phyloP scores from a whole-genome alignment of 2,329 filamentous ascomycete genomes.

The Colletotrichum siamense region DNA sequence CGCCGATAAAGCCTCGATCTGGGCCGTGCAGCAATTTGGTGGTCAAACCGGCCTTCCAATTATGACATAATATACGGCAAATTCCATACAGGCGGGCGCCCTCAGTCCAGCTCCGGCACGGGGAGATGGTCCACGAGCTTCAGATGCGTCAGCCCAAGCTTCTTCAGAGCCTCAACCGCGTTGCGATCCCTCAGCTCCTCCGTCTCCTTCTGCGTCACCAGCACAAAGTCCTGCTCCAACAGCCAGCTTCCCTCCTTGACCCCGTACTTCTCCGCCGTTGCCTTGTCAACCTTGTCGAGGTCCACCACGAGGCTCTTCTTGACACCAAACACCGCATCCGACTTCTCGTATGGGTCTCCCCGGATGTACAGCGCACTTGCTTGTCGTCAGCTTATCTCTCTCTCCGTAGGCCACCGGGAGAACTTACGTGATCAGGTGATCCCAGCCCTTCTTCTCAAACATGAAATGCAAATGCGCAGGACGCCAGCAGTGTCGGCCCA shows the following conservation, averaged over 20 bases:
- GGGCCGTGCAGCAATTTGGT: background rate
- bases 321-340: slow-evolving; percentile 86
- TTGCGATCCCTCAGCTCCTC: slow-evolving; percentile 66
- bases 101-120: slow-evolving; percentile 66
- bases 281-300: slow-evolving; percentile 53
- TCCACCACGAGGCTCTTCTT: slow-evolving; percentile 81
- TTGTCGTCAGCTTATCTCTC: background rate
- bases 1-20: background rate
- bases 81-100: background rate
- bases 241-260: slow-evolving; percentile 69
- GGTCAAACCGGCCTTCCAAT: background rate
- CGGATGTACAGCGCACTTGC: slow-evolving; percentile 76
- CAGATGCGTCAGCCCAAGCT: slow-evolving; percentile 67
- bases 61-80: background rate
- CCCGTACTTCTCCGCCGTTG: slow-evolving; percentile 64
- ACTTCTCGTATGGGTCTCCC: slow-evolving; percentile 81
- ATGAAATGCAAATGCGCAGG: slow-evolving; percentile 88
- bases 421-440: slow-evolving; percentile 82
- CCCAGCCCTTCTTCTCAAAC: slow-evolving; percentile 81
- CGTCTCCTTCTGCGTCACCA: slow-evolving; percentile 75
- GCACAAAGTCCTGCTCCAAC: slow-evolving; percentile 77
- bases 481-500: slow-evolving; percentile 79
- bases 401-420: too few relatives aligned
- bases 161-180: slow-evolving; percentile 70
- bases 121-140: slow-evolving; percentile 79